Evolutionary conservation across 1,284 basidiomycete genomes (phyloP), one percentile per base, ranked within the genome.

Genomic region (Rhodotorula sp.): DNA sequence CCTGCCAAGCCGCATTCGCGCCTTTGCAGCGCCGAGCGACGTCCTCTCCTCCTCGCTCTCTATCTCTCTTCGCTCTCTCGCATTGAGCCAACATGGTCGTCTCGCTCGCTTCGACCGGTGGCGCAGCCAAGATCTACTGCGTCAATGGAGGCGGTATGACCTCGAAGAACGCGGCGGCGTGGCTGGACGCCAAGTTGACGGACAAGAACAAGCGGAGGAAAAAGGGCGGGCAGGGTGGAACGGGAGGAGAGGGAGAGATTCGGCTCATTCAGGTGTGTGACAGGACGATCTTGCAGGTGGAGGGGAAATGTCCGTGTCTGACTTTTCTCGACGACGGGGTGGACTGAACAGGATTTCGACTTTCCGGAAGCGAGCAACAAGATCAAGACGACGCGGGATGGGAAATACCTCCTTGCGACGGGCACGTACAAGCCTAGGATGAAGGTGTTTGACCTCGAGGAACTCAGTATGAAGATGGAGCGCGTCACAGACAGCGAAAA

Each of bases 401-500:
- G 96, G 4, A 88, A 90, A 76, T 90, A 95, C 85, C 89, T 89
- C 20, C 86, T 99, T 68, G 95, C 93, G 0, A 99, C 95, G 15
- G 96, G 96, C 29, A 93, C 91, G 3, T 99, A 99, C 83, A 99
- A 99, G 82, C 96, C 96, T 2, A 93, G 96, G 80, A 94, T 99
- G 80, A 87, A 92, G 71, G 91, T 95, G 5, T 99, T 92, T 89
- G 96, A 99, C 80, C 83, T 98, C 60, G 90, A 93, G 79, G 91
- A 97, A 80, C 85, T 99, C 46, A 89, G 92, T 7, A 84, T 93
- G 73, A 99, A 99, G 82, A 98, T 97, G 80, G 94, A 98, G 83
- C 86, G 96, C 60, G 94, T 97, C 79, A 91, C 93, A 1, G 94
- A 99, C 79, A 88, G 91, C 14, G 95, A 99, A 84, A 99, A 98